Evolutionary conservation across 495 filamentous ascomycete species (phyloP).

Genomic region (Aspergillus olivimuriae): DNA sequence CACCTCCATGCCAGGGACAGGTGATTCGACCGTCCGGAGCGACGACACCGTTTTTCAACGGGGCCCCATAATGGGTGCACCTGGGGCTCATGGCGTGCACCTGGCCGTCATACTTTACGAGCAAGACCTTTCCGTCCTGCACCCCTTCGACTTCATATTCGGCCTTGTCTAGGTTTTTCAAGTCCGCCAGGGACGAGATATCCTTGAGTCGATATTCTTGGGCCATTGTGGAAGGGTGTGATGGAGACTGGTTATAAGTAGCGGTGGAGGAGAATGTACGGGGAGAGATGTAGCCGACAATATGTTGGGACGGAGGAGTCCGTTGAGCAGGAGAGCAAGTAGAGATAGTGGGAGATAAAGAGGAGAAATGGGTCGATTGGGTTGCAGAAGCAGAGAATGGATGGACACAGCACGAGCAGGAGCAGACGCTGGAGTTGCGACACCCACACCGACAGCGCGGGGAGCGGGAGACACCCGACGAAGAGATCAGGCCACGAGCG

Average conservation of each 20-base stretch:
- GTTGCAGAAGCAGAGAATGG: too few species aligned
- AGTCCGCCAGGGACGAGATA: constrained; percentile 56
- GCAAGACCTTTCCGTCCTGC: constrained; percentile 73
- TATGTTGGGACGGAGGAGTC: neutral
- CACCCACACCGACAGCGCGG: constrained; percentile 20
- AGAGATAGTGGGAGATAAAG: constrained; percentile 1
- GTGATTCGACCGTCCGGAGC: constrained; percentile 76
- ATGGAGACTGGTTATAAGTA: constrained; percentile 5
- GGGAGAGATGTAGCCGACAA: neutral
- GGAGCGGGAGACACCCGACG: constrained; percentile 6
- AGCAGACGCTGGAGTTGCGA: constrained; percentile 16
- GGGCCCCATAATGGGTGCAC: constrained; percentile 93
- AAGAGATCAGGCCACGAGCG: too few species aligned
- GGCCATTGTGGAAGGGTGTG: constrained; percentile 34
- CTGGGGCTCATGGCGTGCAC: constrained; percentile 75
- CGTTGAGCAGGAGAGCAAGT: neutral
- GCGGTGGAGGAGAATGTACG: neutral
- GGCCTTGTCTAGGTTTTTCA: constrained; percentile 74
- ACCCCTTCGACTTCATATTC: constrained; percentile 89
- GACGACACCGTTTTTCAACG: constrained; percentile 75
- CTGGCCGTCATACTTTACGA: constrained; percentile 68
- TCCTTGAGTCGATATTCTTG: constrained; percentile 85
- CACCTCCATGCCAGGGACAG: constrained; percentile 94
- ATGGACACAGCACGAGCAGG: constrained; percentile 20
- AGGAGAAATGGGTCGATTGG: too few species aligned